phyloP scores from a whole-genome alignment of 2,329 filamentous ascomycete genomes.

The Leptographium lundbergii region DNA sequence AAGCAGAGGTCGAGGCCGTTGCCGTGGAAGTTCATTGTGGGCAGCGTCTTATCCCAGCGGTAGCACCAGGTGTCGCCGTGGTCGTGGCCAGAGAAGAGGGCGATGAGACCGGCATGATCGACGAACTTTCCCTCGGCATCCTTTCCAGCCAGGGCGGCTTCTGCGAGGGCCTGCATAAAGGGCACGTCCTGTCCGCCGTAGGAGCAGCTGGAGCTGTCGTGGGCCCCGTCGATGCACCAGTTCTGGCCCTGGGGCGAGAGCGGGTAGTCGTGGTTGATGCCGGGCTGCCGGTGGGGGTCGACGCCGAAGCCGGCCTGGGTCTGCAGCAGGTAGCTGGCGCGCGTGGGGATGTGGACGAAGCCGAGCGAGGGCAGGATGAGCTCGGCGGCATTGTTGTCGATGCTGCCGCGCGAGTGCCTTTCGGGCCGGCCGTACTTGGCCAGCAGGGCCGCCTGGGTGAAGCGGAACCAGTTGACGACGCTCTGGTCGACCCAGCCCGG shows the following conservation, averaged over 20 bases:
- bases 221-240: conserved; percentile 18
- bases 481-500: conserved; percentile 30
- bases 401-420: background rate
- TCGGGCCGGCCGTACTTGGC: conserved; percentile 10
- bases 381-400: background rate
- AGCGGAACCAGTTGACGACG: conserved; percentile 31
- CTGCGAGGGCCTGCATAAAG: conserved; percentile 43
- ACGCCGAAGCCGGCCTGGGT: conserved; percentile 12
- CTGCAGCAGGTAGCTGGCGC: conserved; percentile 19
- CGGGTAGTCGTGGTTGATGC: conserved; percentile 21
- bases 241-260: conserved; percentile 20
- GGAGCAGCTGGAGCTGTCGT: conserved; percentile 13
- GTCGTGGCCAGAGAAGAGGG: conserved; percentile 46
- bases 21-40: conserved; percentile 17
- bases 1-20: conserved; percentile 28
- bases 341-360: conserved; percentile 35
- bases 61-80: conserved; percentile 42
- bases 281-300: conserved; percentile 17
- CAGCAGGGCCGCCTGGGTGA: conserved; percentile 20
- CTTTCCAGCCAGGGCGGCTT: conserved; percentile 18
- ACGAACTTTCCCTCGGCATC: conserved; percentile 22
- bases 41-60: conserved; percentile 18
- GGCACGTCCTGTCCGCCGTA: conserved; percentile 33
- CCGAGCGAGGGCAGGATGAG: conserved; percentile 28
- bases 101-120: conserved; percentile 34